Evolutionary conservation across 2,329 filamentous ascomycete species (phyloP), one percentile per base, ranked within the genome.

Genomic region (Cladosporium sp.): DNA sequence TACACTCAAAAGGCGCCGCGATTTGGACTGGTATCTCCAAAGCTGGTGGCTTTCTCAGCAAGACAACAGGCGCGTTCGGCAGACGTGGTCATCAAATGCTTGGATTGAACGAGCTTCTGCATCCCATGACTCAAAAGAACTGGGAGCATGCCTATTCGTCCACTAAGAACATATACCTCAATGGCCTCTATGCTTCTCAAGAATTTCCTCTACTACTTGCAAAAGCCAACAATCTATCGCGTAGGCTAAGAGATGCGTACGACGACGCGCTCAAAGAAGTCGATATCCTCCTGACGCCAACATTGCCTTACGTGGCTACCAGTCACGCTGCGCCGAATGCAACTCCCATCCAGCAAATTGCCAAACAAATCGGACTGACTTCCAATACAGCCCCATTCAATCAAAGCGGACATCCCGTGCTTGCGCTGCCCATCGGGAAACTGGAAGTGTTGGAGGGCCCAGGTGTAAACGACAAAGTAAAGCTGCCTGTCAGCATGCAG

Each of bases 351-450:
- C 78, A 81, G 54, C 82, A 80, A 21, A 83, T 85, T 56, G 77
- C 79, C 60, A 81, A 82, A 13, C 83, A 82, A 34, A 82, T 86
- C 36, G 85, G 86, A 0, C 70, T 85, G 65, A 85, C 83, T 0
- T 80, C 78, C 18, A 88, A 88, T 68, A 88, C 85, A 5, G 82
- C 82, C 11, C 78, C 79, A 3, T 84, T 84, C 71, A 83, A 84
- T 72, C 70, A 80, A 8, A 83, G 81, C 0, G 82, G 81, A 0
- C 82, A 84, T 74, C 81, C 82, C 3, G 82, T 76, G 0, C 69
- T 85, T 67, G 78, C 76, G 28, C 79, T 85, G 62, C 82, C 82
- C 74, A 81, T 72, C 18, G 73, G 75, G 6, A 67, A 63, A 49
- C 48, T 70, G 65, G 82, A 2, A 78, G 84, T 87, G 69, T 79